Evolutionary conservation across 352 stramenopile species (phyloP).

Genomic region (Globisporangium rhizosaccharum): DNA sequence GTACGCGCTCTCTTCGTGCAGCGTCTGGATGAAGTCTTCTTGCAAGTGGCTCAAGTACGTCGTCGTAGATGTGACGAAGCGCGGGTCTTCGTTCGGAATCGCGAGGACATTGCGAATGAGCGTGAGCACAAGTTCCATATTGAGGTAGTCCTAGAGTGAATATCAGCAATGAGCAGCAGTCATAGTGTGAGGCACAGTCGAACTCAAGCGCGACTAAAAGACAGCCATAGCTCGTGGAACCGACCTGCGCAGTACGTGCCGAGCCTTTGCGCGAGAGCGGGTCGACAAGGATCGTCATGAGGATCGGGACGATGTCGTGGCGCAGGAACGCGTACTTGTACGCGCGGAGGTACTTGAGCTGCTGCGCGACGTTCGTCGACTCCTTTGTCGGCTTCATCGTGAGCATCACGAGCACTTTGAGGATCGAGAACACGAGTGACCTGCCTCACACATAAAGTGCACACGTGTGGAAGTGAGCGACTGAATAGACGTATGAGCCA

Average conservation of each 20-base stretch:
- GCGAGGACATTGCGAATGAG: slow-evolving; percentile 79
- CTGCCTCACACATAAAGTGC: slow-evolving; percentile 5
- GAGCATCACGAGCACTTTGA: slow-evolving; percentile 89
- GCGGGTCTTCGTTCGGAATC: slow-evolving; percentile 76
- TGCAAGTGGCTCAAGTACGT: slow-evolving; percentile 75
- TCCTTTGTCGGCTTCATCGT: slow-evolving; percentile 81
- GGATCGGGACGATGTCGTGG: slow-evolving; percentile 60
- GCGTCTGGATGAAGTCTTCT: slow-evolving; percentile 68
- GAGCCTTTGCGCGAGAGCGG: slow-evolving; percentile 65
- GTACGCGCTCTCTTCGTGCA: slow-evolving; percentile 82
- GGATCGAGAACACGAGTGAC: slow-evolving; percentile 82
- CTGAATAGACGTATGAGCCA: neutral
- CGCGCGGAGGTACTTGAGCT: slow-evolving; percentile 71
- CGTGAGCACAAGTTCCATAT: slow-evolving; percentile 86
- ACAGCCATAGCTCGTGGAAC: neutral
- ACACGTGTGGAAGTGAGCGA: neutral
- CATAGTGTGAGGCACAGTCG: neutral
- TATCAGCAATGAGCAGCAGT: neutral
- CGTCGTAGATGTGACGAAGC: slow-evolving; percentile 77
- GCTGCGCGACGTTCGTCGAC: slow-evolving; percentile 73
- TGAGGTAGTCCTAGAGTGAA: slow-evolving; percentile 55
- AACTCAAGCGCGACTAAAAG: neutral
- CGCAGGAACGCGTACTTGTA: slow-evolving; percentile 87
- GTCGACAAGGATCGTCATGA: slow-evolving; percentile 84
- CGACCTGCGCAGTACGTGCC: slow-evolving; percentile 38